Conservation (phyloP, 75 land plant genomes). For the Pinus taeda region DNA sequence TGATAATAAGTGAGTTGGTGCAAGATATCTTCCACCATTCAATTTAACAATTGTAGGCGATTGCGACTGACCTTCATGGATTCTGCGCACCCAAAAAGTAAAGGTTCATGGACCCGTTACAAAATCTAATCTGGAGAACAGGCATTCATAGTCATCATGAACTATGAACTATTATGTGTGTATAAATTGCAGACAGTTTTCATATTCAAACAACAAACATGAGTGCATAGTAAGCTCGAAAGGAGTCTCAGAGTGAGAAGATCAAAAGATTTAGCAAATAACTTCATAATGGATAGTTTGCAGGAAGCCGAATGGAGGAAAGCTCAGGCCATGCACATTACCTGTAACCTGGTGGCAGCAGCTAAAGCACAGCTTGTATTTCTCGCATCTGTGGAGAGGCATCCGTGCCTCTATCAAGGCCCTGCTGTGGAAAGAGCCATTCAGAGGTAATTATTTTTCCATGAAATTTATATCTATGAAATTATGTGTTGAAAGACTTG, state of each 20-base stretch:
- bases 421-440: constrained; percentile 11
- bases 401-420: constrained; percentile 20
- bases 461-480: neutral
- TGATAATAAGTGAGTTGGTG: too few relatives aligned
- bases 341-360: constrained; percentile 16
- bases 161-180: neutral
- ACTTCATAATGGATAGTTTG: constrained; percentile 23
- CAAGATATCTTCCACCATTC: too few relatives aligned
- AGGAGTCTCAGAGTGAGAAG: too few relatives aligned
- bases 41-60: too few relatives aligned
- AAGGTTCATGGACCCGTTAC: too few relatives aligned
- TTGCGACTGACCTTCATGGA: too few relatives aligned
- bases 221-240: neutral
- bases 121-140: too few relatives aligned
- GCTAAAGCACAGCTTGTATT: constrained; percentile 19
- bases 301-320: constrained; percentile 55
- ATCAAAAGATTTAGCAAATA: neutral
- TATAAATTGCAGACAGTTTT: neutral
- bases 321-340: constrained; percentile 46
- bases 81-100: too few relatives aligned
- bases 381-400: constrained; percentile 17
- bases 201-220: neutral
- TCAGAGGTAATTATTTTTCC: constrained; percentile 7
- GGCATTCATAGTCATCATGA: too few relatives aligned
- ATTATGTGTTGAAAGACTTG: too few relatives aligned